phyloP scores from a whole-genome alignment of 2,329 filamentous ascomycete genomes.

The Pestalotiopsis sp. region DNA sequence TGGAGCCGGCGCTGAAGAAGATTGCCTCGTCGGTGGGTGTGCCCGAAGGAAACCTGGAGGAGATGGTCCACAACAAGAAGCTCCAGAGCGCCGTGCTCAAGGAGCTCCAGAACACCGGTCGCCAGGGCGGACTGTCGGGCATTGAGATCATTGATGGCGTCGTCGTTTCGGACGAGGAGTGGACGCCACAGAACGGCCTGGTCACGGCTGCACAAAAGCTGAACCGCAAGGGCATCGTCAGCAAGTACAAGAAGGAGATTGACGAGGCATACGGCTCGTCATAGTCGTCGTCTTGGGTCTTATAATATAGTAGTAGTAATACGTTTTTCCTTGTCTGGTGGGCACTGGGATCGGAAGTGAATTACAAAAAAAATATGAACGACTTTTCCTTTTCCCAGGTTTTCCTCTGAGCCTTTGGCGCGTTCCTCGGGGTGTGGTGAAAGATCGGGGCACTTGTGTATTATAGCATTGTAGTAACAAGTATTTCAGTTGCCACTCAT shows the following conservation, averaged over 20 bases:
- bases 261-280: constrained; percentile 56
- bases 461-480: background rate
- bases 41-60: constrained; percentile 61
- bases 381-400: background rate
- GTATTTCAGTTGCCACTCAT: background rate
- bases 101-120: constrained; percentile 64
- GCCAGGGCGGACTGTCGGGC: constrained; percentile 62
- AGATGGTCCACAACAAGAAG: constrained; percentile 70
- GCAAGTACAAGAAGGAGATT: constrained; percentile 64
- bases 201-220: constrained; percentile 74
- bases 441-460: background rate
- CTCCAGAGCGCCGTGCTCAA: constrained; percentile 64
- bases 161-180: constrained; percentile 72
- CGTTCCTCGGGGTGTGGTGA: background rate
- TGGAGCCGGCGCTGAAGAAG: constrained; percentile 57
- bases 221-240: constrained; percentile 68
- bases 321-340: background rate
- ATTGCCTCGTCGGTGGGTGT: constrained; percentile 51
- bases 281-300: background rate
- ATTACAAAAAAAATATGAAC: background rate
- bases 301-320: background rate
- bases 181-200: constrained; percentile 71
- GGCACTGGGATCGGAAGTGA: background rate
- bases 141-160: constrained; percentile 75
- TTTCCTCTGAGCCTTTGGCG: background rate